phyloP scores from a whole-genome alignment of 2,329 filamentous ascomycete genomes.

The Plenodomus tracheiphilus region DNA sequence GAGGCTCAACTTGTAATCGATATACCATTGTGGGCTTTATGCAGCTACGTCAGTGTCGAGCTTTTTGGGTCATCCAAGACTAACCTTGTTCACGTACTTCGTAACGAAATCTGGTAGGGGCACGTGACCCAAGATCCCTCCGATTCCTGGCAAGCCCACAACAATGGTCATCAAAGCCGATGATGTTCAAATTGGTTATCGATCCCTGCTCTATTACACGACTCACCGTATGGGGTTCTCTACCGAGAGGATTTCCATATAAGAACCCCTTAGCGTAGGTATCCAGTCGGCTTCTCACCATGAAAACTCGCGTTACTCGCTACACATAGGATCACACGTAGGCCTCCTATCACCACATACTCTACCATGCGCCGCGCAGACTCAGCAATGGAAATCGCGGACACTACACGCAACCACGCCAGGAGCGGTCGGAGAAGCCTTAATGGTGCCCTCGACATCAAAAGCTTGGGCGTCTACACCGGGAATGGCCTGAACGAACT shows the following conservation, averaged over 20 bases:
- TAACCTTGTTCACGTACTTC: constrained; percentile 9
- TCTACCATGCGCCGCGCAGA: constrained; percentile 15
- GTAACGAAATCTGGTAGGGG: constrained; percentile 3
- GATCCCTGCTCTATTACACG: not conserved
- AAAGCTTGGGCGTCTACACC: constrained; percentile 59
- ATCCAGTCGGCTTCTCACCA: not conserved
- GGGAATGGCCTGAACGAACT: constrained; percentile 61
- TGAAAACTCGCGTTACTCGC: not conserved
- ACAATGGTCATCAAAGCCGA: not conserved
- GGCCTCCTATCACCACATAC: not conserved
- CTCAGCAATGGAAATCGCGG: constrained; percentile 15
- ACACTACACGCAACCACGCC: not conserved
- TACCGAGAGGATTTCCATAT: not conserved
- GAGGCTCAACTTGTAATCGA: too few relatives aligned
- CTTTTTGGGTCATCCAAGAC: not conserved
- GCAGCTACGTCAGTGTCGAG: not conserved
- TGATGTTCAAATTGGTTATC: not conserved
- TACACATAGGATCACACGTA: not conserved
- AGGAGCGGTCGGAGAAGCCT: constrained; percentile 2
- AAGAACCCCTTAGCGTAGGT: not conserved
- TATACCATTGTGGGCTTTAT: too few relatives aligned
- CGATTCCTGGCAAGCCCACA: not conserved
- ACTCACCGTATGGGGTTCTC: not conserved
- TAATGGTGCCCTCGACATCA: constrained; percentile 49
- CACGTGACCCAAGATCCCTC: not conserved